phyloP scores from a whole-genome alignment of 2,329 filamentous ascomycete genomes.

The Zopfia rhizophila region DNA sequence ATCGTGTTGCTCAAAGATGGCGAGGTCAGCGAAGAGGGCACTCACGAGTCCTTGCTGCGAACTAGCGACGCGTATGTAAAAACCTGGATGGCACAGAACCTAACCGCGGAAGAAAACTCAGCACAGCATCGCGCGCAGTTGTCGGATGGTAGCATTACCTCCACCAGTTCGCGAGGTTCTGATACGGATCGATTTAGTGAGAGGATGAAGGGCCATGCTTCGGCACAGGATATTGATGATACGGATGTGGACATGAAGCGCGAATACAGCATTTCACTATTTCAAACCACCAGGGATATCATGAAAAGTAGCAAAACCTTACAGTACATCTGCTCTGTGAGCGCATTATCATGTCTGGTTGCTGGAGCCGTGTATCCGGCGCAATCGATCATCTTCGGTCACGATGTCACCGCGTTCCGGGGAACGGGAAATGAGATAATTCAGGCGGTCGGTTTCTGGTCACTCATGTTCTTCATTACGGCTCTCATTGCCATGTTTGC shows the following conservation, averaged over 20 bases:
- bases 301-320: conserved; percentile 10
- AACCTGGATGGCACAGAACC: conserved; percentile 11
- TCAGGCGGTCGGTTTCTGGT: conserved; percentile 55
- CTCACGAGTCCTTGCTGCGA: conserved; percentile 21
- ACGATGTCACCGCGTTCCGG: conserved; percentile 56
- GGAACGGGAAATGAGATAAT: conserved; percentile 49
- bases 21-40: conserved; percentile 24
- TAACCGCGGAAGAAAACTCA: conserved; percentile 3
- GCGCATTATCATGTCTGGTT: conserved; percentile 1
- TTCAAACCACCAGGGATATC: conserved; percentile 7
- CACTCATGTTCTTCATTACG: too few species aligned
- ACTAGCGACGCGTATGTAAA: conserved; percentile 6
- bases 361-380: conserved; percentile 45
- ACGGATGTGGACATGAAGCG: conserved; percentile 4
- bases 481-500: conserved; percentile 58
- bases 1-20: conserved; percentile 30
- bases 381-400: conserved; percentile 58
- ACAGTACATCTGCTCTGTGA: not conserved
- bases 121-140: conserved; percentile 67
- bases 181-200: too few species aligned
- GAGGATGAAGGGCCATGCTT: not conserved
- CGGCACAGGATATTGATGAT: not conserved
- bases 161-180: conserved; percentile 17
- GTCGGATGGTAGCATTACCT: conserved; percentile 63
- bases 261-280: conserved; percentile 5